phyloP scores from a whole-genome alignment of 148 eudicot species.

The Vaccinium vitisidaea region DNA sequence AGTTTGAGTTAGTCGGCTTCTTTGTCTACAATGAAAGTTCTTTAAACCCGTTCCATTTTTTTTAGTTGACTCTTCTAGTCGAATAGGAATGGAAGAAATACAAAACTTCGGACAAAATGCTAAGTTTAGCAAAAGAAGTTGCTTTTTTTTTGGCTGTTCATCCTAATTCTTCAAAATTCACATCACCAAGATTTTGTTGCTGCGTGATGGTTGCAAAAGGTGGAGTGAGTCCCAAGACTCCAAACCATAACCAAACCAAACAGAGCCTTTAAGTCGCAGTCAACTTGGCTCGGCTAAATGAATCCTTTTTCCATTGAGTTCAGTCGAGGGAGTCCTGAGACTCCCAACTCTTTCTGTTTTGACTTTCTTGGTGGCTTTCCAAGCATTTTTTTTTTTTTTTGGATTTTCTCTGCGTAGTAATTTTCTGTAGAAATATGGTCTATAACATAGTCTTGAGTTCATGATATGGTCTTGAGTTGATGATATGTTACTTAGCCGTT shows the following conservation, averaged over 20 bases:
- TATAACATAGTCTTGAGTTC: background rate
- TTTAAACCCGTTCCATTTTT: background rate
- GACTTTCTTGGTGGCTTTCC: background rate
- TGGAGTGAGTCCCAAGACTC: background rate
- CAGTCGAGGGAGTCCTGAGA: background rate
- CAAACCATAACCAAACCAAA: background rate
- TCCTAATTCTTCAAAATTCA: background rate
- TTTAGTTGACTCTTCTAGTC: background rate
- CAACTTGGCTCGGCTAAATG: background rate
- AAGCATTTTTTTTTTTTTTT: background rate
- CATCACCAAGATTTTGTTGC: background rate
- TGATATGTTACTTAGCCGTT: background rate
- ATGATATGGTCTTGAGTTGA: background rate
- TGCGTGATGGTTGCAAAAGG: background rate
- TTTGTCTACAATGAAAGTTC: background rate
- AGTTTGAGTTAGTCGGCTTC: background rate
- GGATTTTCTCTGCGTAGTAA: too few relatives aligned
- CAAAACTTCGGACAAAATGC: background rate
- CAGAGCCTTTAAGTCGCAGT: background rate
- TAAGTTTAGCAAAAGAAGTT: background rate
- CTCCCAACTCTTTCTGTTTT: background rate
- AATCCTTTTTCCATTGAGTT: background rate
- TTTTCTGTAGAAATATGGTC: background rate
- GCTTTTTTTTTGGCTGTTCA: background rate
- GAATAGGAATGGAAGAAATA: background rate